Evolutionary conservation across 495 filamentous ascomycete genomes (phyloP).

Genomic region (Aspergillus egyptiacus): DNA sequence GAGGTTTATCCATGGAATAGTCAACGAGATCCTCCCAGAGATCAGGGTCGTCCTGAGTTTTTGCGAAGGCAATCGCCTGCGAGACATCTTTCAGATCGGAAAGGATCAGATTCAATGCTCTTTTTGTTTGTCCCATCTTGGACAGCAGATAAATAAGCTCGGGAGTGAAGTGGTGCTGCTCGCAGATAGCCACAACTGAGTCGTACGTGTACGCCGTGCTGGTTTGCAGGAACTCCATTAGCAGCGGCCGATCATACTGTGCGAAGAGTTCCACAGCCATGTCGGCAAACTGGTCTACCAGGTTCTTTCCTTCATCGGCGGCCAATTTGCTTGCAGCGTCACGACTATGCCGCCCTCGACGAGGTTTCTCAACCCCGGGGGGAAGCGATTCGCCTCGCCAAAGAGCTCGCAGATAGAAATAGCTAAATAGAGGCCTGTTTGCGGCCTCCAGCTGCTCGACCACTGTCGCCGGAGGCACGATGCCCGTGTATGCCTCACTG

Average conservation of each 20-base stretch:
- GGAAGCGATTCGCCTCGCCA: constrained; percentile 66
- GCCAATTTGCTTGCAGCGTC: constrained; percentile 42
- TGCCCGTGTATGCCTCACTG: constrained; percentile 82
- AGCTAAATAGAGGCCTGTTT: constrained; percentile 64
- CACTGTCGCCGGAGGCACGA: constrained; percentile 71
- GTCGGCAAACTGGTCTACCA: constrained; percentile 82
- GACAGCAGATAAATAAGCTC: constrained; percentile 92
- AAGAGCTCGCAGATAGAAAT: constrained; percentile 81
- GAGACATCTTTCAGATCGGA: constrained; percentile 80
- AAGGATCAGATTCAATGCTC: constrained; percentile 85
- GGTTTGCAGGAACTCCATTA: constrained; percentile 81
- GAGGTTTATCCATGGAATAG: constrained; percentile 94
- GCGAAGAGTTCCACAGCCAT: constrained; percentile 80
- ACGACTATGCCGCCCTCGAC: constrained; percentile 33
- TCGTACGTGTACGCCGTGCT: constrained; percentile 81
- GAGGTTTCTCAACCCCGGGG: constrained; percentile 32
- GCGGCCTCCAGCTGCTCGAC: constrained; percentile 62
- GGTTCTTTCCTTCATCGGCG: constrained; percentile 58
- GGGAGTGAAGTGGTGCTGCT: constrained; percentile 67
- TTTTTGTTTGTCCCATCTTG: constrained; percentile 88
- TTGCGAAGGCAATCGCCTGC: constrained; percentile 88
- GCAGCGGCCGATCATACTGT: constrained; percentile 65
- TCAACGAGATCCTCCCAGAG: constrained; percentile 93
- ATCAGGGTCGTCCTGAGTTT: constrained; percentile 81
- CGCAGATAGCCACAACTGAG: constrained; percentile 68